Base-by-base conservation (phyloP, 495 filamentous ascomycete species). In the Xylaria acuta region DNA sequence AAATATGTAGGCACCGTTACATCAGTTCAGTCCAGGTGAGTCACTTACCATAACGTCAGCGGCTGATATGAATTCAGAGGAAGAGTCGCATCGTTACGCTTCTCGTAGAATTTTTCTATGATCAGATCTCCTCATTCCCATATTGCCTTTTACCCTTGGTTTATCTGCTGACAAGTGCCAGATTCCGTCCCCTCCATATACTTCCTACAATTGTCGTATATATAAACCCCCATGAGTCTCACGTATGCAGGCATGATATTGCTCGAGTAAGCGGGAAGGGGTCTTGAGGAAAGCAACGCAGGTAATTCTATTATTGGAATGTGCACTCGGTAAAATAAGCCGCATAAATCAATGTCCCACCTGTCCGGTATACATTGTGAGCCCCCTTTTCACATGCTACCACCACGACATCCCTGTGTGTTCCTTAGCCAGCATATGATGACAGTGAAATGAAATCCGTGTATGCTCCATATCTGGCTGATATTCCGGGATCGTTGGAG, bases 81-180 rank as follows among this genome's bases (percentile, higher is more conserved):
- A n/a, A 64, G 60, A 56, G 25, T 32, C 14, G 20, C 53, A 18
- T 16, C 14, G 3, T 3, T 38, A 38, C 34, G 18, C 58, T 7
- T 32, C 30, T 59, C 27, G 8, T 58, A 30, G 54, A n/a, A 60
- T n/a, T 38, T 49, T 9, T 65, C 27, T 27, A 49, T 3, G 49
- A 65, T 32, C 63, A n/a, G 3, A 32, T 12, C 7, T 56, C 27
- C 53, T 18, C 53, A 32, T 20, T 65, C 27, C 43, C 63, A 1
- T 49, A 49, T 22, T n/a, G 6, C 25, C 36, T 6, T 4, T 22
- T 41, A 4, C 20, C 34, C 30, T 38, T 60, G 7, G 30, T 60
- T 18, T 38, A 60, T 25, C 6, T 60, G 34, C 58, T 60, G 34
- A 60, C 58, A 60, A 22, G 58, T 34, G 34, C 25, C n/a, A 60